A percentile compares a stretch with the other conserved stretches of the same genome.
Conservation (phyloP, 1,284 basidiomycete species). For the Afroboletus lepidellus region DNA sequence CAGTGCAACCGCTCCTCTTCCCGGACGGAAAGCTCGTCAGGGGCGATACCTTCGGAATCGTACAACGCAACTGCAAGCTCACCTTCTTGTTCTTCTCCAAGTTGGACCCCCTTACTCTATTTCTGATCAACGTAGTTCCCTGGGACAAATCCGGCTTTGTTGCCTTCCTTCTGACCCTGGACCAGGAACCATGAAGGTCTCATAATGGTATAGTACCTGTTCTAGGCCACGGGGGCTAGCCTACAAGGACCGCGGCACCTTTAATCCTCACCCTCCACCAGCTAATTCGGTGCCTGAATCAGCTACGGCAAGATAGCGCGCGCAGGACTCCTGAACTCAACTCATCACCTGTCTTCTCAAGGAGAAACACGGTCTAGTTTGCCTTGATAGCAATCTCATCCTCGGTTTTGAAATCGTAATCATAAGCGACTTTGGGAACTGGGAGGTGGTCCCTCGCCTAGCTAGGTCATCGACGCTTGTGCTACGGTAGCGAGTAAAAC, state of each 20-base stretch:
- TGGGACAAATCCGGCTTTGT: conserved; percentile 85
- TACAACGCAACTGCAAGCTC: conserved; percentile 77
- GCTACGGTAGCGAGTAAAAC: no score
- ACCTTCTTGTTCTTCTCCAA: conserved; percentile 33
- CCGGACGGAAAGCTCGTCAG: conserved; percentile 88
- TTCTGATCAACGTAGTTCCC: conserved; percentile 84
- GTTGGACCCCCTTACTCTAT: conserved; percentile 33
- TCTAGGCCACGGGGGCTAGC: conserved; percentile 88
- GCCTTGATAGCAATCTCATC: conserved; percentile 93
- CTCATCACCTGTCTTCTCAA: conserved; percentile 91
- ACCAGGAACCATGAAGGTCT: conserved; percentile 79
- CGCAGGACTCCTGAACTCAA: conserved; percentile 33
- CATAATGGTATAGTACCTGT: conserved; percentile 90
- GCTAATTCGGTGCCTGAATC: conserved; percentile 41
- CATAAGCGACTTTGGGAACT: conserved; percentile 89
- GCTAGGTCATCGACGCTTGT: conserved; percentile 45
- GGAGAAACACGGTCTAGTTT: conserved; percentile 83
- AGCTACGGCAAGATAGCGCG: conserved; percentile 6
- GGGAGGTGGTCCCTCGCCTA: conserved; percentile 63
- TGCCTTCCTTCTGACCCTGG: conserved; percentile 58
- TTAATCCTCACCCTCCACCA: conserved; percentile 94
- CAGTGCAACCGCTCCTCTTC: conserved; percentile 82
- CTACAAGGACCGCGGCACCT: conserved; percentile 71
- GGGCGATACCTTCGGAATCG: conserved; percentile 91
- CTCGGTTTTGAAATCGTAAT: conserved; percentile 90